Percentiles rank a stretch among this genome's conserved stretches.
phyloP scores from a whole-genome alignment of 495 filamentous ascomycete species.

The Barbatosphaeria neglecta region DNA sequence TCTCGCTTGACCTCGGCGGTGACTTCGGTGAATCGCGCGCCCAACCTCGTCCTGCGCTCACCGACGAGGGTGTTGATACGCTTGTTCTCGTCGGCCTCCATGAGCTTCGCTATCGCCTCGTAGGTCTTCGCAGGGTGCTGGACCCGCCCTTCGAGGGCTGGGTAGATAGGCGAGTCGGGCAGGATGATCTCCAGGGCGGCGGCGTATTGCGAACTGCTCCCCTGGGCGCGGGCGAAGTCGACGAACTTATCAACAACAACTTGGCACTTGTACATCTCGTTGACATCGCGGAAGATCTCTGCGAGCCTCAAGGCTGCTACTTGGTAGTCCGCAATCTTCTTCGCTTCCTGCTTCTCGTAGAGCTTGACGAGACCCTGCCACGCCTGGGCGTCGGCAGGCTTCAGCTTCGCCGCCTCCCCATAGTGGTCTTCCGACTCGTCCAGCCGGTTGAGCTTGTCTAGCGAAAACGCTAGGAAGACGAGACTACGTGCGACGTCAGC shows the following conservation, averaged over 20 bases:
- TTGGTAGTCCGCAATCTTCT: slow-evolving; percentile 63
- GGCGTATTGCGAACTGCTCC: slow-evolving; percentile 60
- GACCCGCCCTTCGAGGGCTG: slow-evolving; percentile 73
- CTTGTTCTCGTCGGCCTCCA: slow-evolving; percentile 79
- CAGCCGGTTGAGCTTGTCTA: slow-evolving; percentile 59
- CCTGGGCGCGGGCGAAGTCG: slow-evolving; percentile 54
- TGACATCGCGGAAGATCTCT: slow-evolving; percentile 57
- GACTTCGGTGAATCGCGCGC: slow-evolving; percentile 71
- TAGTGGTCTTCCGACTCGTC: slow-evolving; percentile 68
- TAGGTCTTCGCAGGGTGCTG: slow-evolving; percentile 74
- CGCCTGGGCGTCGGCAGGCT: slow-evolving; percentile 46
- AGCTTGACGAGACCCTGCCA: slow-evolving; percentile 87
- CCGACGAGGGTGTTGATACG: slow-evolving; percentile 85
- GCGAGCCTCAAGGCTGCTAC: slow-evolving; percentile 59
- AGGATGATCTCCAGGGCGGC: slow-evolving; percentile 62
- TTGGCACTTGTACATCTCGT: slow-evolving; percentile 59
- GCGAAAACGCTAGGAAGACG: slow-evolving; percentile 69
- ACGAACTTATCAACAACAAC: slow-evolving; percentile 72
- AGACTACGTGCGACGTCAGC: slow-evolving; percentile 35
- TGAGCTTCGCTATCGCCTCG: slow-evolving; percentile 69
- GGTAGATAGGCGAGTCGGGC: slow-evolving; percentile 65
- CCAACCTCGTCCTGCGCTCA: slow-evolving; percentile 76
- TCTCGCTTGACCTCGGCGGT: slow-evolving; percentile 80
- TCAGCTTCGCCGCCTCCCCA: slow-evolving; percentile 51
- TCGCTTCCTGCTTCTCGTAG: slow-evolving; percentile 62